Evolutionary conservation across 768 basidiomycete genomes (phyloP).

Genomic region (Mycena capillaripes): DNA sequence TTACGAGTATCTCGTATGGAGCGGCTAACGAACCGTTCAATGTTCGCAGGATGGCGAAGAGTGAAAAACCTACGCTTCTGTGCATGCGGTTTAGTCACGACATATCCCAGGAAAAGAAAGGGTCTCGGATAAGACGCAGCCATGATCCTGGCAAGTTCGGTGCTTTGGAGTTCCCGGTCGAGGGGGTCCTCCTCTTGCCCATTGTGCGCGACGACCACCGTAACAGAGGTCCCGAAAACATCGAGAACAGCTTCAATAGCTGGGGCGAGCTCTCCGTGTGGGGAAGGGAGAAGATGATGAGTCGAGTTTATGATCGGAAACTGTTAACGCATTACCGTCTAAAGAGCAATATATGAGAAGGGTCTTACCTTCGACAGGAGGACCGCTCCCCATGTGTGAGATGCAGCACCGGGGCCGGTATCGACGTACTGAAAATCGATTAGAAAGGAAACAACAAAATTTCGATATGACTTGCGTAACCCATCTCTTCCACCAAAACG

Average conservation of each 20-base stretch:
- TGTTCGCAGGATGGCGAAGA: neutral
- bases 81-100: conserved; percentile 79
- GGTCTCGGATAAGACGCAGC: conserved; percentile 76
- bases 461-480: conserved; percentile 70
- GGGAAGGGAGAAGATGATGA: conserved; percentile 91
- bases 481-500: conserved; percentile 80
- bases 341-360: neutral
- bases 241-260: conserved; percentile 91
- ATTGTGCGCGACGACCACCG: conserved; percentile 91
- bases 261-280: conserved; percentile 87
- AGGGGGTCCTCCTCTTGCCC: conserved; percentile 94
- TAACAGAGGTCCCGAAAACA: conserved; percentile 81
- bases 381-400: conserved; percentile 91
- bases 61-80: conserved; percentile 64
- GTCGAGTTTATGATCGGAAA: conserved; percentile 91
- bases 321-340: conserved; percentile 48
- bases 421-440: conserved; percentile 77
- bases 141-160: conserved; percentile 86
- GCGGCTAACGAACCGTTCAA: conserved; percentile 59
- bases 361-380: conserved; percentile 79
- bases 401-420: conserved; percentile 88
- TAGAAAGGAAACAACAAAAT: neutral
- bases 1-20: conserved; percentile 82
- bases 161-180: conserved; percentile 91
- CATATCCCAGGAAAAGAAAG: conserved; percentile 86